Conservation (phyloP, 202 grass and related monocot genomes). For the Tripidium arundinaceum region DNA sequence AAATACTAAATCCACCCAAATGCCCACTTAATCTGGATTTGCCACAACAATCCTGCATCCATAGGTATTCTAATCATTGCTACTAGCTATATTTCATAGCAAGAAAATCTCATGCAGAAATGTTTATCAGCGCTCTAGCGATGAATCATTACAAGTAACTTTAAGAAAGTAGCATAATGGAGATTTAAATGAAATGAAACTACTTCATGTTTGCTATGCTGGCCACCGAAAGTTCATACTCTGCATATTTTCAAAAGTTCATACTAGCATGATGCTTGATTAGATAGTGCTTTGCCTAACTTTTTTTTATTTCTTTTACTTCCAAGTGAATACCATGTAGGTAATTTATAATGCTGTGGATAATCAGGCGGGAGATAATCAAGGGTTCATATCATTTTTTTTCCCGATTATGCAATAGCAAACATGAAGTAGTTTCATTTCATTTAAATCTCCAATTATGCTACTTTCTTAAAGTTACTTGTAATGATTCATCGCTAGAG, state of each 20-base stretch:
- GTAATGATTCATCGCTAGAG: neutral
- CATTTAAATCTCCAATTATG: neutral
- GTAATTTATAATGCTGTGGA: neutral
- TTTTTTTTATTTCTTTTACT: too few relatives aligned
- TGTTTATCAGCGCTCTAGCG: neutral
- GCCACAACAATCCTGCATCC: neutral
- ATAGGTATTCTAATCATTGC: neutral
- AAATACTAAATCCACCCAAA: neutral
- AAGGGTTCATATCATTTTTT: neutral
- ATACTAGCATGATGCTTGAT: too few relatives aligned
- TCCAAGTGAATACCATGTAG: too few relatives aligned
- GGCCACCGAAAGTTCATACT: conserved; percentile 21
- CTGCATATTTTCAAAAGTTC: conserved; percentile 7
- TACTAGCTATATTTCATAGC: neutral
- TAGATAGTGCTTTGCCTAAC: too few relatives aligned
- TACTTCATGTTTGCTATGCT: conserved; percentile 1
- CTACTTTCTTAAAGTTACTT: neutral
- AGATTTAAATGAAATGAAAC: neutral
- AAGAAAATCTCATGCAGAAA: conserved; percentile 16
- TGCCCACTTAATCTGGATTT: conserved; percentile 3
- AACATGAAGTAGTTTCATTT: neutral
- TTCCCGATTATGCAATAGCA: neutral
- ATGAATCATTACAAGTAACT: neutral
- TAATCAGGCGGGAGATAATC: neutral
- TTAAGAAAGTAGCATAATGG: neutral